These are phyloP conservation scores for Lactarius trivialis DNA, from an alignment of 768 basidiomycete species.

Conservation along the genomic window DNA sequence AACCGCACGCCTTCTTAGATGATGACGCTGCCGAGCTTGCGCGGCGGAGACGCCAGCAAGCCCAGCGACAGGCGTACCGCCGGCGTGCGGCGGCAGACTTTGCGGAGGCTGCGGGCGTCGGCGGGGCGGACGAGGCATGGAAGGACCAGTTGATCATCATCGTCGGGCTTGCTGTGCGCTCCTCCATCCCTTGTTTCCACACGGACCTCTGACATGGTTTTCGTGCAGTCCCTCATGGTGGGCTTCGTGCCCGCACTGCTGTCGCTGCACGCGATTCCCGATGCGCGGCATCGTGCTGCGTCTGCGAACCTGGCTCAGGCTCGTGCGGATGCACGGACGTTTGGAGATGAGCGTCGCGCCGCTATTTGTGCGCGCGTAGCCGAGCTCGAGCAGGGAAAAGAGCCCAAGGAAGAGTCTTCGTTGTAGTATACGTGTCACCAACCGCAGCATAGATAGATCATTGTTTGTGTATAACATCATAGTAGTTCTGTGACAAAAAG, in stretches of 20 bases:
- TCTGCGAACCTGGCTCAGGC: constrained; percentile 54
- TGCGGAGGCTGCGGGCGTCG: constrained; percentile 16
- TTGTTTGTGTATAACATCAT: neutral
- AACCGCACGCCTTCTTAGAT: constrained; percentile 18
- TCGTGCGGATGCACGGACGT: constrained; percentile 46
- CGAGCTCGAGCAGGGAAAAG: constrained; percentile 29
- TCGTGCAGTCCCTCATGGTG: constrained; percentile 36
- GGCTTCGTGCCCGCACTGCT: constrained; percentile 42
- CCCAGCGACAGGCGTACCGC: constrained; percentile 32
- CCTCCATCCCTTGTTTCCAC: neutral
- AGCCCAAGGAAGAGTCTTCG: constrained; percentile 1
- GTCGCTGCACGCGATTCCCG: constrained; percentile 31
- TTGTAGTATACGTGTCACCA: neutral
- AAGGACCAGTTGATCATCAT: constrained; percentile 45
- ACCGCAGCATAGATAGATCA: neutral
- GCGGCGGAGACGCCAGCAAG: constrained; percentile 37
- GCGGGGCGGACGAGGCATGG: constrained; percentile 39
- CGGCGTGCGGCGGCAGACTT: constrained; percentile 20
- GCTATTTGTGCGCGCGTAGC: constrained; percentile 45
- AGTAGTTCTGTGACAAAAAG: too few relatives aligned
- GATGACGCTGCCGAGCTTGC: constrained; percentile 43
- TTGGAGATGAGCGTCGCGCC: constrained; percentile 47
- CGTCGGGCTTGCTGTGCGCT: constrained; percentile 43
- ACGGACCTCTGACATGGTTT: neutral
- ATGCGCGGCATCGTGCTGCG: constrained; percentile 45